Conservation (phyloP, 805 yeast species). For the Candida lessepsii region DNA sequence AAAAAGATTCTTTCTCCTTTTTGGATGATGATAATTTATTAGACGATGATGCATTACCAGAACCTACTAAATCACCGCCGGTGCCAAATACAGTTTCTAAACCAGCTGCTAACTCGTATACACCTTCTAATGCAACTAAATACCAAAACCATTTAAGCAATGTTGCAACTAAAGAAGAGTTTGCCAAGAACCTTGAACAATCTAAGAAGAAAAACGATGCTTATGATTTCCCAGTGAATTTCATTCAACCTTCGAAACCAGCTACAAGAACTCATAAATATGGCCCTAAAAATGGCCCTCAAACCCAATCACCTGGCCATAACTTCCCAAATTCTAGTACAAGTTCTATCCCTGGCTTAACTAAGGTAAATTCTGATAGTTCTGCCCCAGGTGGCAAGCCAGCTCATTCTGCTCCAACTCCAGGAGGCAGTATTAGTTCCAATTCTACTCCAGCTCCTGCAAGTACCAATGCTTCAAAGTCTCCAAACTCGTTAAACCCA, state of each 20-base stretch:
- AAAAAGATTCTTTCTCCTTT: slow-evolving; percentile 4
- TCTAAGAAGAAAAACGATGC: slow-evolving; percentile 69
- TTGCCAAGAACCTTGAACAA: slow-evolving; percentile 33
- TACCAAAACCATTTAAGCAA: background rate
- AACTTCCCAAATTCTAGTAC: background rate
- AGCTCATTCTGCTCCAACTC: background rate
- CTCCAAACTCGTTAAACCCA: background rate
- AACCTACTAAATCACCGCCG: slow-evolving; percentile 4
- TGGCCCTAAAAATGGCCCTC: slow-evolving; percentile 9
- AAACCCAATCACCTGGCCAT: background rate
- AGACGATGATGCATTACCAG: slow-evolving; percentile 11
- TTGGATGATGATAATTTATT: slow-evolving; percentile 24
- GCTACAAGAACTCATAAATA: slow-evolving; percentile 29
- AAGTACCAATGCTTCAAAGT: no score
- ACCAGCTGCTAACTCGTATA: background rate
- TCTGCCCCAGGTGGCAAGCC: background rate
- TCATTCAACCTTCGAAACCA: slow-evolving; percentile 41
- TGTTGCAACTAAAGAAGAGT: slow-evolving; percentile 6
- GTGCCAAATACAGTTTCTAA: no score
- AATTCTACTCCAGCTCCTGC: no score
- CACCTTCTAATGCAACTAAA: background rate
- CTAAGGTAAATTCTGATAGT: slow-evolving; percentile 3
- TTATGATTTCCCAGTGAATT: slow-evolving; percentile 66
- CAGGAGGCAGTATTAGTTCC: no score
- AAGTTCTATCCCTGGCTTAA: background rate